Evolutionary conservation across 2,329 filamentous ascomycete genomes (phyloP).

Genomic region (Microdochium bolleyi): DNA sequence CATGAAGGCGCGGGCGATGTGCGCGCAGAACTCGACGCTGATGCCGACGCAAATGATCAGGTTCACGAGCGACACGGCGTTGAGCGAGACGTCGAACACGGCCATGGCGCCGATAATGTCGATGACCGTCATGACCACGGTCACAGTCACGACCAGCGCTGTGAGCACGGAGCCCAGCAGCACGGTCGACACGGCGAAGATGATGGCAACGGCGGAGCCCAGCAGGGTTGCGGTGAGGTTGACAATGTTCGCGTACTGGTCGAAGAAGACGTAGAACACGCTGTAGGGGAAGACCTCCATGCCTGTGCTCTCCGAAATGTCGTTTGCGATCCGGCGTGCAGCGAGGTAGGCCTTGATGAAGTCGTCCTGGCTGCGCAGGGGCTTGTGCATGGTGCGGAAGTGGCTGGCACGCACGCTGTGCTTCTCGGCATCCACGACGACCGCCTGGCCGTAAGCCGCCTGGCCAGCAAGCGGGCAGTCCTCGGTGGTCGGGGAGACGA

Average conservation of each 20-base stretch:
- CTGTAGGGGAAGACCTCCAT: conserved; percentile 93
- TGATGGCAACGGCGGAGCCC: conserved; percentile 75
- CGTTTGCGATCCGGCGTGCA: conserved; percentile 77
- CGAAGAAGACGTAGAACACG: conserved; percentile 98
- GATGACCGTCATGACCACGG: conserved; percentile 86
- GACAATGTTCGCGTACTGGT: conserved; percentile 87
- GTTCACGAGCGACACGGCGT: conserved; percentile 92
- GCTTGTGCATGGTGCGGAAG: conserved; percentile 85
- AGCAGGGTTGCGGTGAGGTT: conserved; percentile 71
- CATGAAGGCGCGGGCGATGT: conserved; percentile 92
- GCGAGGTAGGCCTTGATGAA: conserved; percentile 89
- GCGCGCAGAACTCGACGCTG: conserved; percentile 93
- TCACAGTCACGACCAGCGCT: conserved; percentile 72
- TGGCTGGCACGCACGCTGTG: conserved; percentile 72
- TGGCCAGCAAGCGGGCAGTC: conserved; percentile 83
- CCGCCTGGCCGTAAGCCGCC: conserved; percentile 77
- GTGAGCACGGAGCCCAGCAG: conserved; percentile 81
- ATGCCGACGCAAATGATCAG: conserved; percentile 96
- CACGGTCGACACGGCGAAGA: conserved; percentile 70
- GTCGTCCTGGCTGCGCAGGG: conserved; percentile 78
- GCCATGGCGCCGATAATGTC: conserved; percentile 97
- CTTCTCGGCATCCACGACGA: conserved; percentile 65
- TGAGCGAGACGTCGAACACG: conserved; percentile 77
- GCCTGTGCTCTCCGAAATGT: conserved; percentile 62
- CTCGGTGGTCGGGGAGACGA: conserved; percentile 69